Evolutionary conservation across 2,329 filamentous ascomycete genomes (phyloP).

Genomic region (Scedosporium dehoogii): DNA sequence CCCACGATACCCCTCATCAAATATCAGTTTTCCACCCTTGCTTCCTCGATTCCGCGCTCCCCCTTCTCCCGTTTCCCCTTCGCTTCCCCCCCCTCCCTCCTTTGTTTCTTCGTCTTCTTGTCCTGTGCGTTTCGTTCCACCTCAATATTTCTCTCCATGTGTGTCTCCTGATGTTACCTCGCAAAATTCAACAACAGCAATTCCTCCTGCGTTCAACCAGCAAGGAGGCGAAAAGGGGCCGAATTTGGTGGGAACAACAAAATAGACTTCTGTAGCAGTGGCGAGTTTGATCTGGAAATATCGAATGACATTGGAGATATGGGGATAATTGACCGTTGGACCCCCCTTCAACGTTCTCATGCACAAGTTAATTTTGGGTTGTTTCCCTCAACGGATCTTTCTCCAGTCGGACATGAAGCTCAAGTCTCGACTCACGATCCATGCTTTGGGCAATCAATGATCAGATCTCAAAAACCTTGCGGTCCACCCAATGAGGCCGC

Average conservation of each 20-base stretch:
- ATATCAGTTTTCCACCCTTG: too few relatives aligned
- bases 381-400: neutral
- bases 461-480: neutral
- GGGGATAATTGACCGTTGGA: too few relatives aligned
- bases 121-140: neutral
- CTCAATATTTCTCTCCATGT: neutral
- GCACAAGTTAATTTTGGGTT: too few relatives aligned
- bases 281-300: neutral
- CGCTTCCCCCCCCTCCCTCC: constrained; percentile 1
- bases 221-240: neutral
- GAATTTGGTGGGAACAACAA: neutral
- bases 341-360: too few relatives aligned
- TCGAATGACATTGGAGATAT: neutral
- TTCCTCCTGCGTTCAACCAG: neutral
- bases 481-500: neutral
- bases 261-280: neutral
- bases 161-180: neutral
- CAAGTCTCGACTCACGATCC: too few relatives aligned
- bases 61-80: constrained; percentile 6
- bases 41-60: neutral
- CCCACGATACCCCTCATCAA: neutral
- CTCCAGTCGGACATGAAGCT: neutral
- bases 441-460: neutral
- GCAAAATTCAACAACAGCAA: neutral
- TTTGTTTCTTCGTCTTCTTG: neutral